Percentiles rank a stretch among this genome's conserved stretches.
Evolutionary conservation across 2,329 filamentous ascomycete genomes (phyloP).

Genomic region (Calonectria honghensis): DNA sequence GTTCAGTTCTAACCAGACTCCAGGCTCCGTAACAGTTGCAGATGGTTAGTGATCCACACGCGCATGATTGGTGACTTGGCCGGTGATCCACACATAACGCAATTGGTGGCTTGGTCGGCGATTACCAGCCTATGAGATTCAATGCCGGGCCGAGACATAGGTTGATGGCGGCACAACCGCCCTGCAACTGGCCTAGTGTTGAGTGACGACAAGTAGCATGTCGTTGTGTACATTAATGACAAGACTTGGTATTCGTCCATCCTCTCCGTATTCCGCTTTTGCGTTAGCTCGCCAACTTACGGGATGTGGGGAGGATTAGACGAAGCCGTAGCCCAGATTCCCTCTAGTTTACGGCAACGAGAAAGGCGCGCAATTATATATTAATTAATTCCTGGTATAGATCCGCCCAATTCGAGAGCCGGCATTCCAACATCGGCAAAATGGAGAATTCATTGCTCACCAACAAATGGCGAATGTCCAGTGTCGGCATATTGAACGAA

Average conservation of each 20-base stretch:
- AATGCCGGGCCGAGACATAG: too few species aligned
- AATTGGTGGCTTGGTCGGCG: not conserved
- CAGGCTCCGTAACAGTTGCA: not conserved
- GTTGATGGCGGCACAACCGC: too few species aligned
- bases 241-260: too few species aligned
- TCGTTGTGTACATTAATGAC: too few species aligned
- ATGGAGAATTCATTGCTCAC: not conserved
- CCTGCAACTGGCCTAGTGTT: too few species aligned
- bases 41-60: too few species aligned
- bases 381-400: not conserved
- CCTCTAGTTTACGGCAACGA: not conserved
- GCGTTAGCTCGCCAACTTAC: not conserved
- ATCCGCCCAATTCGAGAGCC: not conserved
- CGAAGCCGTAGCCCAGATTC: not conserved
- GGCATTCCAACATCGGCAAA: not conserved
- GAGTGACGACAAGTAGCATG: too few species aligned
- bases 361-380: not conserved
- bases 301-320: not conserved
- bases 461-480: not conserved
- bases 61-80: too few species aligned
- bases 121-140: too few species aligned
- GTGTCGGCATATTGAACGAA: too few species aligned
- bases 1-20: not conserved
- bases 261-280: not conserved
- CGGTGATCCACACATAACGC: not conserved